These are phyloP conservation scores for Alnus rubra DNA, from an alignment of 306 rosid species.

Conservation along the genomic window DNA sequence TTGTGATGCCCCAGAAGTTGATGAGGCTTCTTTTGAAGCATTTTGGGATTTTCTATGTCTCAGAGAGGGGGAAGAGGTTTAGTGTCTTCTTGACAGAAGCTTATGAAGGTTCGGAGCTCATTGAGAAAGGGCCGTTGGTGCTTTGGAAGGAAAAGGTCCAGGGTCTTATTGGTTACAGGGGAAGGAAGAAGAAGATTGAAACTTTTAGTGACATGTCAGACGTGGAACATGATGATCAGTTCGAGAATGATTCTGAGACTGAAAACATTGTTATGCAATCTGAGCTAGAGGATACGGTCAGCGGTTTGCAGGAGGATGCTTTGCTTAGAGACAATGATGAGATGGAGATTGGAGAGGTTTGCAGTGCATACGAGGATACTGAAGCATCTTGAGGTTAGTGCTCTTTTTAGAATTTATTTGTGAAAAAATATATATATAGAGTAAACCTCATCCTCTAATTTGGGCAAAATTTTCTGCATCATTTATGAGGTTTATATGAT, in stretches of 20 bases:
- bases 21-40: slow-evolving; percentile 91
- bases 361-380: slow-evolving; percentile 33
- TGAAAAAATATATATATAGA: too few species aligned
- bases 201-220: slow-evolving; percentile 56
- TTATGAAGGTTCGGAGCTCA: slow-evolving; percentile 67
- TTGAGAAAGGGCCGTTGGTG: slow-evolving; percentile 74
- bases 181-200: slow-evolving; percentile 66
- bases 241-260: slow-evolving; percentile 40
- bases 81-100: slow-evolving; percentile 78
- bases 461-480: slow-evolving; percentile 11
- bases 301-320: slow-evolving; percentile 41
- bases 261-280: slow-evolving; percentile 37
- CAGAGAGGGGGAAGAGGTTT: slow-evolving; percentile 94
- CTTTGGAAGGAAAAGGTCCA: slow-evolving; percentile 75
- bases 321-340: slow-evolving; percentile 38
- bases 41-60: slow-evolving; percentile 80
- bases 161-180: slow-evolving; percentile 55
- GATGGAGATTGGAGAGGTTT: slow-evolving; percentile 61
- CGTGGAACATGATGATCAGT: slow-evolving; percentile 44
- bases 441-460: background rate
- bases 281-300: slow-evolving; percentile 41
- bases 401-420: too few species aligned
- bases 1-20: slow-evolving; percentile 89
- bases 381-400: slow-evolving; percentile 21
- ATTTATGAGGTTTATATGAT: background rate